Base-by-base conservation (phyloP, 257 asterid species). In the Handroanthus guayacan region DNA sequence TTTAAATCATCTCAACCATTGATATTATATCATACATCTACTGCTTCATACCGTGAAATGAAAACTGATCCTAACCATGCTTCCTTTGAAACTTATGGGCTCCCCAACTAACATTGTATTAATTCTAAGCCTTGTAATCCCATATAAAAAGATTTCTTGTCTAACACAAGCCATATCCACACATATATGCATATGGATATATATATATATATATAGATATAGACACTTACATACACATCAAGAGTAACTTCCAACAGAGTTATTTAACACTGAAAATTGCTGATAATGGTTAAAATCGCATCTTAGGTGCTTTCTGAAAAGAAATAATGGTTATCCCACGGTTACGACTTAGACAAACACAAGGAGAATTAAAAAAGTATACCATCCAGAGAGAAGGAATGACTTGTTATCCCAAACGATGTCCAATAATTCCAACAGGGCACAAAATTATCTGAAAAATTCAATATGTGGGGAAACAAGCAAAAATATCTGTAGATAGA, bases 401-500 rank as follows among this genome's bases (percentile, higher is more conserved):
- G 18, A 63, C 37, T 71, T 52, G 63, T 25, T 48, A 54, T 61
- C 67, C 31, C 20, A 69, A 37, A 64, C 3, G 34, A 58, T 6
- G 69, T 20, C 36, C 20, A 50, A 50, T 45, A 16, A 73, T 55
- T 60, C 67, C 75, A 71, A 10, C 47, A 52, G 44, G 39, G 60
- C 20, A 51, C 50, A 14, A 41, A 31, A 37, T n/a, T 62, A 34
- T 51, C 43, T 20, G 67, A 58, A 48, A 66, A 66, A 67, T 44
- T 18, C 34, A 69, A 54, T 20, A 34, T 2, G 51, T 16, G 45
- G 20, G 48, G 66, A 25, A 37, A 13, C 67, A 48, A 51, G n/a
- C 25, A 50, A 6, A 70, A 69, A 56, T 9, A 39, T 17, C 70
- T 43, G 72, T 60, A 78, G 47, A 79, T 58, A 64, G 57, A 41